phyloP scores from a whole-genome alignment of 2,329 filamentous ascomycete species.

The Penicillium polonicum region DNA sequence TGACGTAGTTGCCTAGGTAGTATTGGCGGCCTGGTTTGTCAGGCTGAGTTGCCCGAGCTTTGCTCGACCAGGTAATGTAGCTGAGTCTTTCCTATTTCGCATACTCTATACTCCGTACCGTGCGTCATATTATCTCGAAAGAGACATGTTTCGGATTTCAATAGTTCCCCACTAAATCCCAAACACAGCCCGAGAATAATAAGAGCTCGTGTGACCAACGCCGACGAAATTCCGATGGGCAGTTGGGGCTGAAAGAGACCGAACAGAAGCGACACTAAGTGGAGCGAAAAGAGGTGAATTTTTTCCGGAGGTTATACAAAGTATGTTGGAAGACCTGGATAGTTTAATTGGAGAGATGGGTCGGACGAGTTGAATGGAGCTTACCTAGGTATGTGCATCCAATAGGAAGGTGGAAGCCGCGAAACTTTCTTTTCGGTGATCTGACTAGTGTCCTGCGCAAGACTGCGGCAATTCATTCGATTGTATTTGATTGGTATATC shows the following conservation, averaged over 20 bases:
- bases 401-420: neutral
- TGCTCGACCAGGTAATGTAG: neutral
- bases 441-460: neutral
- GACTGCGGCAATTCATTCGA: neutral
- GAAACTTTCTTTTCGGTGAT: neutral
- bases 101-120: neutral
- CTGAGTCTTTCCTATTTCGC: neutral
- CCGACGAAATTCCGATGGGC: neutral
- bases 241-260: neutral
- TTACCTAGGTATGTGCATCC: neutral
- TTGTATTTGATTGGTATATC: neutral
- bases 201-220: neutral
- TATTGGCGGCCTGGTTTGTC: neutral
- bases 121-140: neutral
- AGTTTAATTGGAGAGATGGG: neutral
- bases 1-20: neutral
- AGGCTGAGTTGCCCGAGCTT: neutral
- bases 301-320: neutral
- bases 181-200: neutral
- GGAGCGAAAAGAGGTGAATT: neutral
- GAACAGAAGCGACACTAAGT: neutral
- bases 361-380: neutral
- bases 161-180: neutral
- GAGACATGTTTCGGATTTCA: neutral
- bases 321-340: neutral